Conservation (phyloP, 1,284 basidiomycete species). For the Lentinula novae-zelandiae region DNA sequence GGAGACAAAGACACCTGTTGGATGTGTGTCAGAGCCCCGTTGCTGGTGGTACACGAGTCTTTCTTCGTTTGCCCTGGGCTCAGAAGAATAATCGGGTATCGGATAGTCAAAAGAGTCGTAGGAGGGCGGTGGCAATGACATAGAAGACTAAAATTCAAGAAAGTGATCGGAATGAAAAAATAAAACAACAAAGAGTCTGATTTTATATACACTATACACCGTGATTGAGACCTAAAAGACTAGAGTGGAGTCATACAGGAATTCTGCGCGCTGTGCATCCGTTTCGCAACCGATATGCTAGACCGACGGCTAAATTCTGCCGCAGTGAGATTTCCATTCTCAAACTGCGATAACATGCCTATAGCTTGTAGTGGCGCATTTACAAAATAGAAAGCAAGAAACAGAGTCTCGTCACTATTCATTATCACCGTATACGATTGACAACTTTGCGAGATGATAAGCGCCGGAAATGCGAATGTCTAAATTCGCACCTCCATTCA, state of each 20-base stretch:
- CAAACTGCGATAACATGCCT: too few species aligned
- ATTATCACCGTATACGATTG: too few species aligned
- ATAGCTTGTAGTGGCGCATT: too few species aligned
- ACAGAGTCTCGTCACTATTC: too few species aligned
- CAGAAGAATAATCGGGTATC: conserved; percentile 18
- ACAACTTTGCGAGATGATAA: too few species aligned
- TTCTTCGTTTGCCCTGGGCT: conserved; percentile 18
- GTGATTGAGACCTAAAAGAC: background rate
- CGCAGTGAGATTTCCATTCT: too few species aligned
- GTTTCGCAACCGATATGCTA: too few species aligned
- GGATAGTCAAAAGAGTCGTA: conserved; percentile 11
- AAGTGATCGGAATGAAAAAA: background rate
- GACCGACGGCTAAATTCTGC: too few species aligned
- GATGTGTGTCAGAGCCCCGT: conserved; percentile 4
- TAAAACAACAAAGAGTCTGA: background rate
- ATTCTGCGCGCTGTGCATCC: background rate
- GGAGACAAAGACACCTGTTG: conserved; percentile 18
- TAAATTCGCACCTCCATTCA: background rate
- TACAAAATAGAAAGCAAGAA: too few species aligned
- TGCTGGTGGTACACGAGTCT: conserved; percentile 13
- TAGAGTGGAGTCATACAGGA: background rate
- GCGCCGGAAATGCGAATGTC: too few species aligned
- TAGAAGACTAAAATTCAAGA: background rate
- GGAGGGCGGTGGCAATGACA: conserved; percentile 4
- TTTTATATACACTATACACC: background rate